Evolutionary conservation across 306 rosid species (phyloP).

Genomic region (Inga laurina): DNA sequence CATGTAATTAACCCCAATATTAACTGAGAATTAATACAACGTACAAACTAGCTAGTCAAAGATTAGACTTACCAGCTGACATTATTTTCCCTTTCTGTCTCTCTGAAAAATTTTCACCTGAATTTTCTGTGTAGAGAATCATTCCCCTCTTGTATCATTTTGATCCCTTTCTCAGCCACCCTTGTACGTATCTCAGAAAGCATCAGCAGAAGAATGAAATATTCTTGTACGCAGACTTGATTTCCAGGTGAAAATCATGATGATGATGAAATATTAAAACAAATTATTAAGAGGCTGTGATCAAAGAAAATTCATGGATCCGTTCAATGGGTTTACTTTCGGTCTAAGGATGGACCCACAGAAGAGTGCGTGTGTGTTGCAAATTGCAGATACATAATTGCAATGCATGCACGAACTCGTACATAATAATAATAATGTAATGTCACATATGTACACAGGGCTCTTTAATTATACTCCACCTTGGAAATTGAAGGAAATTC

Average conservation of each 20-base stretch:
- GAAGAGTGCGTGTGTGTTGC: neutral
- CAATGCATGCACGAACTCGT: slow-evolving; percentile 9
- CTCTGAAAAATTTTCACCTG: neutral
- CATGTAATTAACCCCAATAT: slow-evolving; percentile 28
- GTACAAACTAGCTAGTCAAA: slow-evolving; percentile 44
- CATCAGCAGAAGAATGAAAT: slow-evolving; percentile 56
- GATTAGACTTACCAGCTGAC: slow-evolving; percentile 36
- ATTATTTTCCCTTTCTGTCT: neutral
- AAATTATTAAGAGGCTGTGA: slow-evolving; percentile 21
- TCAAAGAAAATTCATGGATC: slow-evolving; percentile 25
- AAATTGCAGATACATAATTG: neutral
- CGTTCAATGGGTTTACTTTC: slow-evolving; percentile 35
- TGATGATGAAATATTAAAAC: slow-evolving; percentile 36
- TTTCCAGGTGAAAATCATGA: slow-evolving; percentile 49
- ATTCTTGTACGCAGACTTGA: slow-evolving; percentile 51
- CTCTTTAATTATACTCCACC: neutral
- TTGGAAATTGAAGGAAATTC: slow-evolving; percentile 23
- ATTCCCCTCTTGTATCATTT: slow-evolving; percentile 45
- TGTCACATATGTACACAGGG: neutral
- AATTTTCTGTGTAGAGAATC: slow-evolving; percentile 31
- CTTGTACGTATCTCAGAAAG: slow-evolving; percentile 33
- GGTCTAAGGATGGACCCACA: slow-evolving; percentile 19
- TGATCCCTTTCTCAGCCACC: slow-evolving; percentile 47
- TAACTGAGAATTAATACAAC: slow-evolving; percentile 45
- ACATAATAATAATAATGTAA: neutral